phyloP scores from a whole-genome alignment of 805 yeast species.

The Yamadazyma endophytica region DNA sequence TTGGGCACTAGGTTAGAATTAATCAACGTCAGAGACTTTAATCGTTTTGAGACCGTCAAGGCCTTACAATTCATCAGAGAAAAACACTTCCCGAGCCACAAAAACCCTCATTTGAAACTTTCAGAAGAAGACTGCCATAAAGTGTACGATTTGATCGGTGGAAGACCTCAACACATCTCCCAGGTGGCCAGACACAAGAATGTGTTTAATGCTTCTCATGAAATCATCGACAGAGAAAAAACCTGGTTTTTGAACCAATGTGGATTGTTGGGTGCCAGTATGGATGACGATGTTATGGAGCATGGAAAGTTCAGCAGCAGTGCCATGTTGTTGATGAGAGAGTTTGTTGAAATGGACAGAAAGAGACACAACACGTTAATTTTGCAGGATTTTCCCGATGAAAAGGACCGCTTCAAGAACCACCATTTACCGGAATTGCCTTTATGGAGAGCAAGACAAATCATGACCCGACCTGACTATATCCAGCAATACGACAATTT shows the following conservation, averaged over 20 bases:
- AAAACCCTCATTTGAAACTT: constrained; percentile 35
- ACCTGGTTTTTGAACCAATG: constrained; percentile 86
- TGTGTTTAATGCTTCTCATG: constrained; percentile 59
- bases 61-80: constrained; percentile 52
- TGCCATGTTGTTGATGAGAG: constrained; percentile 70
- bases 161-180: constrained; percentile 77
- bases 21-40: constrained; percentile 62
- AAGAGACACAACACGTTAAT: constrained; percentile 24
- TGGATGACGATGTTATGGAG: constrained; percentile 91
- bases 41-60: constrained; percentile 48
- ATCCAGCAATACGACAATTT: constrained; percentile 71
- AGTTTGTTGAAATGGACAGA: constrained; percentile 65
- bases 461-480: constrained; percentile 82
- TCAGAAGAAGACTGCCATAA: constrained; percentile 40
- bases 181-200: constrained; percentile 61
- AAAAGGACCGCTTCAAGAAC: constrained; percentile 20
- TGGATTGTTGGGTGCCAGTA: constrained; percentile 66
- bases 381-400: constrained; percentile 27
- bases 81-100: constrained; percentile 26
- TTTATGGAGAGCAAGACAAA: constrained; percentile 77
- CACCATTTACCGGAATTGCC: constrained; percentile 71
- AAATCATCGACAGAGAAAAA: constrained; percentile 71
- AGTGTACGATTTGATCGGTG: constrained; percentile 71
- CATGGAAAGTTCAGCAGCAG: constrained; percentile 70
- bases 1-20: constrained; percentile 74